Base-by-base conservation (phyloP, 108 stramenopile genomes). In the Aurantiochytrium sp. region DNA sequence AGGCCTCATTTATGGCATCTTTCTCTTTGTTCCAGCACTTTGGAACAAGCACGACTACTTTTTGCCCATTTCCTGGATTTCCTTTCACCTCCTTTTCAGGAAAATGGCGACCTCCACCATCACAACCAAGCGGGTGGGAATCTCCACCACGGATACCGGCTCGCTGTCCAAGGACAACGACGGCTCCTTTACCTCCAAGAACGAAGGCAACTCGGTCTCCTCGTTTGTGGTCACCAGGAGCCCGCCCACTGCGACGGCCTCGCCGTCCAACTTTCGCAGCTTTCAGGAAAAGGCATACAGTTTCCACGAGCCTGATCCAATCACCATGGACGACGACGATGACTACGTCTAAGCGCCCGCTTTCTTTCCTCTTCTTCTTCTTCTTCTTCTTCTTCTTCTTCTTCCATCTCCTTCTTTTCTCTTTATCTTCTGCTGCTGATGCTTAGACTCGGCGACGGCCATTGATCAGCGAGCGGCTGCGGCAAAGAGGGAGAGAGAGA, bases 31-130 rank as follows among this genome's bases (percentile, higher is more conserved):
- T 23, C 76, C 76, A 45, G 19, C 51, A 43, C 45, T 83, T 12
- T 83, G 23, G 18, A 83, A 83, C 76, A 83, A 83, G 51, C 76
- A 83, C 51, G 76, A 83, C 51, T 83, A 53, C 49, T 83, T 83
- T 28, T 45, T 83, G 6, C 76, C 76, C n/a, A 35, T 83, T 0
- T 25, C 23, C 51, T 83, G 76, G 76, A 43, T 83, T 12, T 55
- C 76, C 76, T 53, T 83, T 47, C 76, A 47, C 49, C 19, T 23
- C 18, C 76, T 83, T 12, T 83, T 53, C 23, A 10, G 76, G 10
- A 83, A 4, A 23, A 47, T 83, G 49, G 76, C 76, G 19, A 83
- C 19, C n/a, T 83, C 76, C 25, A 83, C 76, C 45, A 53, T 83
- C n/a, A 53, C 76, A 10, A 47, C 76, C 45, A 83, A 83, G 76